phyloP scores from a whole-genome alignment of 1,284 basidiomycete genomes.

The Heterobasidion annosum region DNA sequence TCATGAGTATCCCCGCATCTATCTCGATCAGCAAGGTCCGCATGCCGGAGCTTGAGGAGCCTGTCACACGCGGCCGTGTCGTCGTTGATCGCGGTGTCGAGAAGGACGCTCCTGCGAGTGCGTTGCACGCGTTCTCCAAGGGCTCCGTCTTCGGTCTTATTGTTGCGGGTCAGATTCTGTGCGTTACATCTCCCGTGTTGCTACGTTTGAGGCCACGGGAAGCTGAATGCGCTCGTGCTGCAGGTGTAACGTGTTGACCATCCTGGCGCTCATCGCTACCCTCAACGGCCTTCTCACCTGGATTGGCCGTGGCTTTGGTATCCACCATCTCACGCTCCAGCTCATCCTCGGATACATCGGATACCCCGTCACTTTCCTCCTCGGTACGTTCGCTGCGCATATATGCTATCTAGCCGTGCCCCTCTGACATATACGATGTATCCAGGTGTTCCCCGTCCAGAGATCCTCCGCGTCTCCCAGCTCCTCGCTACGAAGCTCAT shows the following conservation, averaged over 20 bases:
- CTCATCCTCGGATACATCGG: conserved; percentile 81
- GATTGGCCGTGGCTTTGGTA: conserved; percentile 82
- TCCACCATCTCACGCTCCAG: conserved; percentile 75
- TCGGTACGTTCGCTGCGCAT: conserved; percentile 30
- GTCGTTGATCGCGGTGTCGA: conserved; percentile 69
- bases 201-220: background rate
- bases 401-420: background rate
- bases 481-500: conserved; percentile 83
- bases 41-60: conserved; percentile 75
- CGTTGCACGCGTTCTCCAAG: conserved; percentile 82
- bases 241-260: conserved; percentile 60
- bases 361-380: conserved; percentile 82
- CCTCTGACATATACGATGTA: background rate
- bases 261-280: conserved; percentile 71
- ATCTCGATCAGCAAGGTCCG: conserved; percentile 88
- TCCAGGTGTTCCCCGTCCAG: conserved; percentile 55
- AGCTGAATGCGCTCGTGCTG: conserved; percentile 21
- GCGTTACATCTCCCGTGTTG: conserved; percentile 16
- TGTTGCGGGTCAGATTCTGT: conserved; percentile 82
- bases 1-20: conserved; percentile 93
- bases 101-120: conserved; percentile 56
- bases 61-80: conserved; percentile 76
- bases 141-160: conserved; percentile 82
- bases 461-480: conserved; percentile 70
- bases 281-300: conserved; percentile 86